Evolutionary conservation across 345 rosid genomes (phyloP).

Genomic region (Odontarrhena argentea): DNA sequence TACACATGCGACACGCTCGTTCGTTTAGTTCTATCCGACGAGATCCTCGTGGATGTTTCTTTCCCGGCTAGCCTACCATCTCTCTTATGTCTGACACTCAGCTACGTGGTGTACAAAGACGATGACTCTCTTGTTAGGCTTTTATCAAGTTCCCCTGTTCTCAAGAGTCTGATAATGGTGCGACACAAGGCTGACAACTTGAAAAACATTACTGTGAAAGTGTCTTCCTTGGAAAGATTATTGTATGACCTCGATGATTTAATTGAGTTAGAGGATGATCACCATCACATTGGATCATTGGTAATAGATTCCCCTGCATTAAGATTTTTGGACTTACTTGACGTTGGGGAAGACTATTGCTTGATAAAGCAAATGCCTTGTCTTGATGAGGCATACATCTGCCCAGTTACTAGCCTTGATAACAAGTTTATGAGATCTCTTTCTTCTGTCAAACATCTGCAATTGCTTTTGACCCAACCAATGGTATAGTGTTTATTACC

Average conservation of each 20-base stretch:
- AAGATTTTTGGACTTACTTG: neutral
- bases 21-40: neutral
- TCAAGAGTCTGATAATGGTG: neutral
- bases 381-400: neutral
- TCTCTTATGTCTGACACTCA: neutral
- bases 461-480: neutral
- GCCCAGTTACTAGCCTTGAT: neutral
- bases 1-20: constrained; percentile 4
- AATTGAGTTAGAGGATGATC: neutral
- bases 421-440: neutral
- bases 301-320: neutral
- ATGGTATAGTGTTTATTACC: neutral
- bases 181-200: neutral
- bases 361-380: neutral
- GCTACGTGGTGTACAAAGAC: neutral
- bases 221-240: neutral
- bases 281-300: neutral
- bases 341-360: neutral
- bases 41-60: constrained; percentile 6
- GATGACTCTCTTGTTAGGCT: constrained; percentile 8
- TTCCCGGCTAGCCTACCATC: neutral
- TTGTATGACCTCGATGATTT: neutral
- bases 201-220: neutral
- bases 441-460: neutral
- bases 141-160: neutral